Evolutionary conservation across 371 early-diverging fungal genomes (phyloP).

Genomic region (Lichtheimia ornata): DNA sequence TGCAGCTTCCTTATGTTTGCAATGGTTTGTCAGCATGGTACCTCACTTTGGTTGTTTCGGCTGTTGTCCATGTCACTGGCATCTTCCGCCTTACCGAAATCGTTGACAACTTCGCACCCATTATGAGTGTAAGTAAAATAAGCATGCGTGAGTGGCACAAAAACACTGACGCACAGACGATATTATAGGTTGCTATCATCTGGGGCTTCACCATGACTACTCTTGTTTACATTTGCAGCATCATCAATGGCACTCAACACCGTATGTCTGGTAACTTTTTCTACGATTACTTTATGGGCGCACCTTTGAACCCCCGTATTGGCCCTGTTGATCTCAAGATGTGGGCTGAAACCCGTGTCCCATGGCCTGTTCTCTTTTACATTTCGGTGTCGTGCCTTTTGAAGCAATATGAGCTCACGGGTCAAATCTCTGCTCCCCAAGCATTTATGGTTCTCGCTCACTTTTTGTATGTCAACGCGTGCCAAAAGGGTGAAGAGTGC

Average conservation of each 20-base stretch:
- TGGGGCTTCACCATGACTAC: constrained; percentile 57
- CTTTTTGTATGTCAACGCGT: constrained; percentile 73
- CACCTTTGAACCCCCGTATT: constrained; percentile 75
- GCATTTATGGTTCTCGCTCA: constrained; percentile 75
- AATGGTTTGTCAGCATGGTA: constrained; percentile 64
- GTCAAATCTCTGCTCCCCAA: constrained; percentile 68
- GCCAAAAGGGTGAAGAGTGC: constrained; percentile 79
- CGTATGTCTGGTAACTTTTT: constrained; percentile 74
- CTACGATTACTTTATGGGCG: constrained; percentile 83
- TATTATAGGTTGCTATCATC: constrained; percentile 42
- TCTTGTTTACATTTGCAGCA: constrained; percentile 37
- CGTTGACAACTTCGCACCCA: constrained; percentile 61
- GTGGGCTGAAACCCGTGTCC: constrained; percentile 81
- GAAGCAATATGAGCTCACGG: constrained; percentile 69
- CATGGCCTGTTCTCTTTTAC: constrained; percentile 74
- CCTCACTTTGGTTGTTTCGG: constrained; percentile 44
- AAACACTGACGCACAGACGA: no score
- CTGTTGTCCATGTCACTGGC: constrained; percentile 49
- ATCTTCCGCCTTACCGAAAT: constrained; percentile 55
- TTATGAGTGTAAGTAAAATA: constrained; percentile 46
- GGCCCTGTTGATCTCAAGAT: constrained; percentile 82
- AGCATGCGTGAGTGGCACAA: neutral
- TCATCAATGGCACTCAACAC: constrained; percentile 42
- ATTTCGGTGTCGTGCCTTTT: constrained; percentile 65
- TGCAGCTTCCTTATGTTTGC: constrained; percentile 43